Conservation (phyloP, 106 monocot genomes). For the Dioscorea alata region DNA sequence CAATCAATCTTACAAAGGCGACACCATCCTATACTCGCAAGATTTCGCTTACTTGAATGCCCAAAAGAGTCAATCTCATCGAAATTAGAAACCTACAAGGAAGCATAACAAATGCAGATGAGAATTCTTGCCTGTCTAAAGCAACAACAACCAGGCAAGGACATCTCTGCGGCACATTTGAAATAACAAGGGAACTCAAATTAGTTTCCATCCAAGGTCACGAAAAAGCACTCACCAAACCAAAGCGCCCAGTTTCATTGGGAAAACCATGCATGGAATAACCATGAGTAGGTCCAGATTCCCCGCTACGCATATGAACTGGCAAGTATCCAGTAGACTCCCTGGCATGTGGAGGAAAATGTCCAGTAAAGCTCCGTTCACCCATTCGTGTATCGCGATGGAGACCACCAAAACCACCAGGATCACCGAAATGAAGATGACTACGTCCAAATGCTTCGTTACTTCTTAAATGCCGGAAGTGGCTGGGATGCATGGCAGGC, state of each 20-base stretch:
- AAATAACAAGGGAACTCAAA: not conserved
- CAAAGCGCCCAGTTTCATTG: conserved; percentile 5
- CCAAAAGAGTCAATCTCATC: conserved; percentile 40
- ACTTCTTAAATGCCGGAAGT: conserved; percentile 6
- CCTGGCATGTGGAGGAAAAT: not conserved
- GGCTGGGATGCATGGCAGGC: conserved; percentile 20
- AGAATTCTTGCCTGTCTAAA: not conserved
- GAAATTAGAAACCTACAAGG: conserved; percentile 18
- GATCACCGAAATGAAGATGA: conserved; percentile 6
- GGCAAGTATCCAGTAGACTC: not conserved
- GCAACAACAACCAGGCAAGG: not conserved
- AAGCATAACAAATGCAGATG: not conserved
- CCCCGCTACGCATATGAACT: conserved; percentile 11
- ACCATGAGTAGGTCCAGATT: conserved; percentile 3
- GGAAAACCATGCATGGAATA: conserved; percentile 20
- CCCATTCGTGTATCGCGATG: conserved; percentile 9
- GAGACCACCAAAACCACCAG: conserved; percentile 17
- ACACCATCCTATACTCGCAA: conserved; percentile 64
- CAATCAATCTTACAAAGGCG: conserved; percentile 85
- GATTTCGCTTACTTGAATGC: conserved; percentile 51
- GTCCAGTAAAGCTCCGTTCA: conserved; percentile 22
- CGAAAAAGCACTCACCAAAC: conserved; percentile 23
- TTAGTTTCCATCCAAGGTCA: not conserved
- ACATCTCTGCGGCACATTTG: not conserved
- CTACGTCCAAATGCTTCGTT: conserved; percentile 12